Evolutionary conservation across 306 rosid genomes (phyloP), one percentile per base, ranked within the genome.

Genomic region (Quillaja saponaria): DNA sequence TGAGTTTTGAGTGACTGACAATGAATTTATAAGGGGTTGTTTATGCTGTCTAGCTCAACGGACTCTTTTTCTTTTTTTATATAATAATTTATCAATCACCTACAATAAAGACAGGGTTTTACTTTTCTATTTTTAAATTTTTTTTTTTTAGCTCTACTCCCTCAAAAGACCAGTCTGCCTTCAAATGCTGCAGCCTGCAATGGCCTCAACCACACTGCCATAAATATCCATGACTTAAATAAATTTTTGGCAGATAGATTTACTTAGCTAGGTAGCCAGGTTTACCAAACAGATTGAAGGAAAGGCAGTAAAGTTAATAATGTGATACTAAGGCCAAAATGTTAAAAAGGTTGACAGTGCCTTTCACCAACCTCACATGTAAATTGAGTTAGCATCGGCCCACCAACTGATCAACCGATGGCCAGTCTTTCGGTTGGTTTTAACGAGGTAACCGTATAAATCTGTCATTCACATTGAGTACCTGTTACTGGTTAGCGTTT

Each of bases 301-400:
- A 37, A 37, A 37, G 6, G 40, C 6, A 37, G 10, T 5, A 37
- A 37, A 37, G 10, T 37, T 11, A 13, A 20, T 14, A 8, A 10
- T 21, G 52, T 15, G 45, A 60, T 58, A 19, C 49, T 45, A 8
- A 56, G 37, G 17, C 5, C 68, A 46, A 16, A 10, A 37, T n/a
- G n/a, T n/a, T n/a, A 4, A 60, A 68, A 79, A 62, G 78, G 69
- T 68, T 77, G 95, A 87, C 55, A 52, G 69, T 71, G 82, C 82
- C 80, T 81, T 76, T 83, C 95, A 85, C 81, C 87, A 79, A 85
- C 85, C 94, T 77, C 86, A 71, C 78, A 85, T 76, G 83, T 49
- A 82, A 55, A 69, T 59, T 59, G 83, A 72, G 79, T 60, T 28
- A 20, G 73, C 71, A 83, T 79, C 79, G 69, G 64, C 78, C 87